These are phyloP conservation scores for Begonia peltatifolia DNA, from an alignment of 306 rosid genomes.

Conservation along the genomic window DNA sequence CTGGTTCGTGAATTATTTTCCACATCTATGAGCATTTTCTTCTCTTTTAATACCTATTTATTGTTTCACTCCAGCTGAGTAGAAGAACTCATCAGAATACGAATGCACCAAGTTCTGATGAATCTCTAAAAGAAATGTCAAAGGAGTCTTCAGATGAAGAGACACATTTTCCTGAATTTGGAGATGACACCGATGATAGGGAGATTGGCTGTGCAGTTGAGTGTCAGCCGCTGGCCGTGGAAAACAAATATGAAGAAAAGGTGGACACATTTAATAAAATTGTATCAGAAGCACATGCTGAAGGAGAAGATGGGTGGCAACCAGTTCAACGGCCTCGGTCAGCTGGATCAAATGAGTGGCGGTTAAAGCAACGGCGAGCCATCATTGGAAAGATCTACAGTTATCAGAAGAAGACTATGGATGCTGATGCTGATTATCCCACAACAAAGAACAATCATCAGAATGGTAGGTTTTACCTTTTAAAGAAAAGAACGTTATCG, in stretches of 20 bases:
- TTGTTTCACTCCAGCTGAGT: slow-evolving; percentile 41
- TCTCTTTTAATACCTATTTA: slow-evolving; percentile 4
- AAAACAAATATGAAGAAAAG: slow-evolving; percentile 38
- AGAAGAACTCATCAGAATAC: slow-evolving; percentile 34
- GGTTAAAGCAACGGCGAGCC: slow-evolving; percentile 72
- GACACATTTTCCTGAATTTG: slow-evolving; percentile 28
- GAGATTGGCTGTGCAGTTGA: slow-evolving; percentile 34
- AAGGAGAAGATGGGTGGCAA: slow-evolving; percentile 93
- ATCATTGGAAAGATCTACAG: slow-evolving; percentile 61
- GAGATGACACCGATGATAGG: slow-evolving; percentile 30
- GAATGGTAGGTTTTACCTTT: slow-evolving; percentile 43
- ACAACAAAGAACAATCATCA: slow-evolving; percentile 38
- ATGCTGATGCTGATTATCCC: slow-evolving; percentile 33
- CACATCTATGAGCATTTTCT: too few species aligned
- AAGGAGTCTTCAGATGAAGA: slow-evolving; percentile 76
- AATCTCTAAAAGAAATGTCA: slow-evolving; percentile 56
- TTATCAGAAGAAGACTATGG: slow-evolving; percentile 69
- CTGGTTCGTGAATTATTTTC: too few species aligned
- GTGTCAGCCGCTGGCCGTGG: slow-evolving; percentile 24
- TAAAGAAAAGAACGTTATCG: slow-evolving; percentile 61
- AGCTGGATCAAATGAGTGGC: slow-evolving; percentile 55
- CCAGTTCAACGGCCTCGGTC: slow-evolving; percentile 96
- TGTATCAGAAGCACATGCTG: slow-evolving; percentile 51
- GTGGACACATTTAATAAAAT: slow-evolving; percentile 21
- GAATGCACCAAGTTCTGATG: slow-evolving; percentile 43